phyloP scores from a whole-genome alignment of 2,329 filamentous ascomycete genomes.

The Diaporthe vexans region DNA sequence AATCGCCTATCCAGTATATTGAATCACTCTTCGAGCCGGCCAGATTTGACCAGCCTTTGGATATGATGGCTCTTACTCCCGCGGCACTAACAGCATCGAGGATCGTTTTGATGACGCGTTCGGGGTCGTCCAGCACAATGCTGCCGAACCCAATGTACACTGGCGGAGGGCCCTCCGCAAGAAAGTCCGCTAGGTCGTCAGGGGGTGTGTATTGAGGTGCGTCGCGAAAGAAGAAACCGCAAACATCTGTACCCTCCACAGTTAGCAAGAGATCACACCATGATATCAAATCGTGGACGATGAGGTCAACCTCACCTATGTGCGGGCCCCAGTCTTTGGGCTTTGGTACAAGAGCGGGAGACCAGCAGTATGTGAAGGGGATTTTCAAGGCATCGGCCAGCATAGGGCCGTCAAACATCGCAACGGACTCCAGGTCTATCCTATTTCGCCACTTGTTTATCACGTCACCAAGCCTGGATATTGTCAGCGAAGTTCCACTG shows the following conservation, averaged over 20 bases:
- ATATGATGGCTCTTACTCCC: constrained; percentile 66
- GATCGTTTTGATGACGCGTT: constrained; percentile 55
- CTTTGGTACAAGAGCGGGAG: background rate
- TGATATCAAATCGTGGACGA: background rate
- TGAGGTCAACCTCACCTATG: background rate
- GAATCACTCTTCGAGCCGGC: background rate
- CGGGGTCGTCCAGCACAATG: constrained; percentile 62
- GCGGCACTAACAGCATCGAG: constrained; percentile 55
- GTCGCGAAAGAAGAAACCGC: constrained; percentile 27
- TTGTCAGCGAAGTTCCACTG: background rate
- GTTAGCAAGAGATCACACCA: background rate
- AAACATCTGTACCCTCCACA: background rate
- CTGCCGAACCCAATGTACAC: constrained; percentile 62
- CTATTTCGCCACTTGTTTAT: background rate
- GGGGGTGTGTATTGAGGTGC: background rate
- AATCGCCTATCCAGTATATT: constrained; percentile 58
- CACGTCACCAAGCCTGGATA: background rate
- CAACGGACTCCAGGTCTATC: background rate
- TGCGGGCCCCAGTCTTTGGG: background rate
- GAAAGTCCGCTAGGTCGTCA: background rate
- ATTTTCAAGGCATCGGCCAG: background rate
- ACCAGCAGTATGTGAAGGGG: constrained; percentile 6
- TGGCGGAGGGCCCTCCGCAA: constrained; percentile 52
- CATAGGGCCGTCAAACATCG: background rate
- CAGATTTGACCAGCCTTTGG: constrained; percentile 46